Conservation (phyloP, 805 yeast species). For the Kluyveromyces lactis region DNA sequence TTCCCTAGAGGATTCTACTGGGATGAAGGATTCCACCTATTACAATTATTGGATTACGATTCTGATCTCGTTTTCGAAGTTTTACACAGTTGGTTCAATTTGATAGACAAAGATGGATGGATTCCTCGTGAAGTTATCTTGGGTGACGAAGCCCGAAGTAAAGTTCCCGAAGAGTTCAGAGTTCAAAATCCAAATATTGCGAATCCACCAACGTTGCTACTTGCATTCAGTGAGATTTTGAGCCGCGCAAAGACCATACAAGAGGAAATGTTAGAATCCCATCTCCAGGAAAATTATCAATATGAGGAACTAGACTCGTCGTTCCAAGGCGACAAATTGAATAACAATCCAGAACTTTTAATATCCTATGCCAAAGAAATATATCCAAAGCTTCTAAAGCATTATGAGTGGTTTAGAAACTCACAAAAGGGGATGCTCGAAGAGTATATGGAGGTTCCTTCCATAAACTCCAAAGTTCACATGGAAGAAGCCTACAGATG, state of each 20-base stretch:
- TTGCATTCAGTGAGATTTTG: constrained; percentile 54
- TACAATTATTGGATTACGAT: constrained; percentile 77
- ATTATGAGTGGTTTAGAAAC: constrained; percentile 76
- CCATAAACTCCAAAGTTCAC: constrained; percentile 33
- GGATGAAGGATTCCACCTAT: constrained; percentile 96
- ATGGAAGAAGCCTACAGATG: constrained; percentile 71
- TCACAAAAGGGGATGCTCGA: constrained; percentile 71
- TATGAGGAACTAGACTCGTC: constrained; percentile 33
- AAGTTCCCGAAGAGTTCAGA: constrained; percentile 77
- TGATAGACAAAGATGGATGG: constrained; percentile 87
- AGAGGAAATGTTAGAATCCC: constrained; percentile 13
- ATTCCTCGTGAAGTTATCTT: constrained; percentile 91
- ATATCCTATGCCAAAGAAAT: constrained; percentile 50
- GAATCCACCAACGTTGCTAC: constrained; percentile 89
- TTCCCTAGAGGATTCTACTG: constrained; percentile 97
- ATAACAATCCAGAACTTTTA: constrained; percentile 52
- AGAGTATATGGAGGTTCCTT: constrained; percentile 40
- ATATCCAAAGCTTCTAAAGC: constrained; percentile 68
- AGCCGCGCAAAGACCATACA: constrained; percentile 33
- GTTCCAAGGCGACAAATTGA: constrained; percentile 29
- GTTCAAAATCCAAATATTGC: constrained; percentile 86
- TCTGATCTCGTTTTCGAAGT: constrained; percentile 74
- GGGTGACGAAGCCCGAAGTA: constrained; percentile 82
- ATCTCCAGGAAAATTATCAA: constrained; percentile 15
- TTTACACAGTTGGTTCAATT: constrained; percentile 75